Conservation (phyloP, 2,329 filamentous ascomycete genomes). For the Zasmidium cellare region DNA sequence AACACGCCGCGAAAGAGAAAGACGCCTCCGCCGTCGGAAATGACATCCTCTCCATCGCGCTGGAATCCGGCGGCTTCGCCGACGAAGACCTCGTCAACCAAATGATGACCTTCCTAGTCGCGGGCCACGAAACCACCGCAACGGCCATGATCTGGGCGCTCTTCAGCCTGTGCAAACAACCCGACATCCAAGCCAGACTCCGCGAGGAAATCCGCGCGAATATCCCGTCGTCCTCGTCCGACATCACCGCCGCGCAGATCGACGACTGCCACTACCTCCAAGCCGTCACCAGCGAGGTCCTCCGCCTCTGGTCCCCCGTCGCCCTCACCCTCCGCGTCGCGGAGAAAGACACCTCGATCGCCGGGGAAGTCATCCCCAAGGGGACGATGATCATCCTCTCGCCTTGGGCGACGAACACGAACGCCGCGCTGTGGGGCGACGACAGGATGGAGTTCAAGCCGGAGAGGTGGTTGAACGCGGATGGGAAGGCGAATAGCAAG, state of each 20-base stretch:
- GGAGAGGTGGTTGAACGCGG: conserved; percentile 68
- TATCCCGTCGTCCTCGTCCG: conserved; percentile 45
- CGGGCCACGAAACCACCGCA: conserved; percentile 61
- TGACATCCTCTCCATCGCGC: conserved; percentile 79
- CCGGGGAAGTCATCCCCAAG: conserved; percentile 65
- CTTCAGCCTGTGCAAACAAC: conserved; percentile 54
- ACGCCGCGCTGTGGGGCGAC: conserved; percentile 69
- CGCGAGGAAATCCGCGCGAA: conserved; percentile 51
- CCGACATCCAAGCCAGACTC: conserved; percentile 49
- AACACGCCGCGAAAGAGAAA: conserved; percentile 56
- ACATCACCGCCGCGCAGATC: conserved; percentile 58
- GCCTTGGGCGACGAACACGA: conserved; percentile 69
- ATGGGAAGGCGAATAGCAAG: conserved; percentile 56
- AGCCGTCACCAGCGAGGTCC: conserved; percentile 74
- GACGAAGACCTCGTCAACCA: conserved; percentile 75
- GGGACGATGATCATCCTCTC: conserved; percentile 68
- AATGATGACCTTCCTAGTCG: conserved; percentile 70
- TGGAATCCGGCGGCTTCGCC: conserved; percentile 72
- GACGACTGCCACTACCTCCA: conserved; percentile 77
- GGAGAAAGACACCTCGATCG: conserved; percentile 63
- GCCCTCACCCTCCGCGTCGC: conserved; percentile 69
- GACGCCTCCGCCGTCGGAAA: conserved; percentile 46
- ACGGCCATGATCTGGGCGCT: conserved; percentile 54
- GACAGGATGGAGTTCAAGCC: conserved; percentile 77
- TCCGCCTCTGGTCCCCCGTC: conserved; percentile 73